Conservation (phyloP, 495 filamentous ascomycete genomes). For the Xylaria sp. region DNA sequence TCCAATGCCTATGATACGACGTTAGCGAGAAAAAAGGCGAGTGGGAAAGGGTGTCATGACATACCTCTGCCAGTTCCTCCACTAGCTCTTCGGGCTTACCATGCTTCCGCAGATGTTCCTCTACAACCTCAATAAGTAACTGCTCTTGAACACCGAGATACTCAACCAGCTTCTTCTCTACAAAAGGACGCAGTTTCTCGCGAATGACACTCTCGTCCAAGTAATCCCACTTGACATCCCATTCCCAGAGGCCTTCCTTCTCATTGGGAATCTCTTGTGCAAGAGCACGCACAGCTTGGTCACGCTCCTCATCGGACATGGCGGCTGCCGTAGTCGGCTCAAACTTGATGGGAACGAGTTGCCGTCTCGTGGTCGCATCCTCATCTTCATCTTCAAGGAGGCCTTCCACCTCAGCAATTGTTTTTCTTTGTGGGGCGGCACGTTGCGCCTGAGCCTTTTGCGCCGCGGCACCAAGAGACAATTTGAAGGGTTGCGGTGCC, state of each 20-base stretch:
- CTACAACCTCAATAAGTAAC: slow-evolving; percentile 90
- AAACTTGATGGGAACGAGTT: slow-evolving; percentile 91
- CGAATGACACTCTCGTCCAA: slow-evolving; percentile 83
- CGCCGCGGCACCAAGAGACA: slow-evolving; percentile 88
- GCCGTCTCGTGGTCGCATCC: slow-evolving; percentile 71
- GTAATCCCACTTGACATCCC: slow-evolving; percentile 93
- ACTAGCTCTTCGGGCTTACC: slow-evolving; percentile 80
- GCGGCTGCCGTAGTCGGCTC: slow-evolving; percentile 73
- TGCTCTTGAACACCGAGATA: slow-evolving; percentile 96
- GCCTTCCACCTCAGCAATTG: slow-evolving; percentile 91
- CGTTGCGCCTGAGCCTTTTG: slow-evolving; percentile 79
- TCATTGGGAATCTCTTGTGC: slow-evolving; percentile 90
- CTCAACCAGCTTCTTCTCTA: slow-evolving; percentile 98
- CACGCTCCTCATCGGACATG: slow-evolving; percentile 83
- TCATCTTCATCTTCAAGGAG: slow-evolving; percentile 95
- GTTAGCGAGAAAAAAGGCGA: slow-evolving; percentile 28
- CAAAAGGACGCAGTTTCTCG: slow-evolving; percentile 91
- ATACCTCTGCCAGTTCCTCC: slow-evolving; percentile 81
- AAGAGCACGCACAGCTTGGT: slow-evolving; percentile 77
- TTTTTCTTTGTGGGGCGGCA: slow-evolving; percentile 70
- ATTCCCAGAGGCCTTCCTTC: slow-evolving; percentile 87
- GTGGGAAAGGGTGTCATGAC: slow-evolving; percentile 41
- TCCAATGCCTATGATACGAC: slow-evolving; percentile 72
- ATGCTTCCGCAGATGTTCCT: slow-evolving; percentile 82
- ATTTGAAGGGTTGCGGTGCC: slow-evolving; percentile 88